Conservation (phyloP, 148 eudicot species). For the Rhododendron henanense region DNA sequence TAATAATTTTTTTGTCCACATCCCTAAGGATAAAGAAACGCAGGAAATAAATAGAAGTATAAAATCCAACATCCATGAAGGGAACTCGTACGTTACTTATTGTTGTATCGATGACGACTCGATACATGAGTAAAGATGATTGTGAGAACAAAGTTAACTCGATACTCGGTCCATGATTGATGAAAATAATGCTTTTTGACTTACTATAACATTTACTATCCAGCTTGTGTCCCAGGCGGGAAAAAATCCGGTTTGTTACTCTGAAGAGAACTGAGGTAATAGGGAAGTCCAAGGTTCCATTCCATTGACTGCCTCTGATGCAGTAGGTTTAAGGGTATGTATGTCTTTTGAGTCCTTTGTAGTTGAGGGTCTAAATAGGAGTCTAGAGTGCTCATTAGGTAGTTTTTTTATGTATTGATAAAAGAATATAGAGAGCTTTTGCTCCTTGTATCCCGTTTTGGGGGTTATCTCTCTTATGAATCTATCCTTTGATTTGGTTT, state of each 20-base stretch:
- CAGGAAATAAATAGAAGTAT: neutral
- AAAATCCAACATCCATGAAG: neutral
- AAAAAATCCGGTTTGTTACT: neutral
- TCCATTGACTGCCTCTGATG: neutral
- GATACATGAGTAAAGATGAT: neutral
- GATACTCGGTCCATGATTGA: neutral
- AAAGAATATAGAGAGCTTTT: no score
- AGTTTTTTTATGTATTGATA: no score
- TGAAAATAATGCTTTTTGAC: neutral
- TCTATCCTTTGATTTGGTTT: no score
- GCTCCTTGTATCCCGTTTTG: no score
- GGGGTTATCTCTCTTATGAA: no score
- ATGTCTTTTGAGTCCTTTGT: no score
- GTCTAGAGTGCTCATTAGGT: no score
- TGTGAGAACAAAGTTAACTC: neutral
- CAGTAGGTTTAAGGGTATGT: no score
- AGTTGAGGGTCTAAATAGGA: no score
- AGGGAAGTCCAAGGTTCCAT: neutral
- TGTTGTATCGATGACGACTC: neutral
- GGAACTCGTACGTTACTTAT: neutral
- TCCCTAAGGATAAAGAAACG: conserved; percentile 46
- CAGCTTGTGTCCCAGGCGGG: neutral
- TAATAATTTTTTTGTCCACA: conserved; percentile 70
- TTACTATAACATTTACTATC: neutral
- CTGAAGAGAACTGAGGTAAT: neutral